Conservation (phyloP, 2,329 filamentous ascomycete species). For the Davidsoniella neocaledoniae region DNA sequence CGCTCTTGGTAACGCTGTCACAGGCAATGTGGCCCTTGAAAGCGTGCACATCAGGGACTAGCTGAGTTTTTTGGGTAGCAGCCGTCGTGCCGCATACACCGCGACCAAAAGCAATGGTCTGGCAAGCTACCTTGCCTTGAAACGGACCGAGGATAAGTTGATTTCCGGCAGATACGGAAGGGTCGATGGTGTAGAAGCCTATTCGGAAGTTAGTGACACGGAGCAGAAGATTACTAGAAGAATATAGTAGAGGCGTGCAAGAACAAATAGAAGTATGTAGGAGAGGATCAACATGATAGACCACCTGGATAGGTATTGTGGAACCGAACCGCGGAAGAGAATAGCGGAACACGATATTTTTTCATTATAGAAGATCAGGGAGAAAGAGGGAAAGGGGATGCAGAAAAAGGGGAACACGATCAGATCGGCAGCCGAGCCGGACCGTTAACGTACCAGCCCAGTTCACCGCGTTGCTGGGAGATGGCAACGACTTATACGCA, state of each 20-base stretch:
- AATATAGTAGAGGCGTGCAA: too few relatives aligned
- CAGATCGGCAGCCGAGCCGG: too few relatives aligned
- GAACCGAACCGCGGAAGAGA: too few relatives aligned
- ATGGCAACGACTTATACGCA: conserved; percentile 54
- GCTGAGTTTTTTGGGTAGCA: conserved; percentile 39
- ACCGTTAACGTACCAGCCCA: conserved; percentile 43
- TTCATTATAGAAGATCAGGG: not conserved
- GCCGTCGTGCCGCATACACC: conserved; percentile 66
- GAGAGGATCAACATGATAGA: too few relatives aligned
- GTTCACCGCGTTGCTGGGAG: conserved; percentile 51
- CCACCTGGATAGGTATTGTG: too few relatives aligned
- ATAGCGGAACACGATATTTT: too few relatives aligned
- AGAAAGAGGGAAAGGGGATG: not conserved
- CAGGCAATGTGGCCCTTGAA: conserved; percentile 75
- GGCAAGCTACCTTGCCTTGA: conserved; percentile 65
- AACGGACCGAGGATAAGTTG: conserved; percentile 65
- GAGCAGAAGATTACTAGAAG: not conserved
- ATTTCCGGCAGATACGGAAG: conserved; percentile 16
- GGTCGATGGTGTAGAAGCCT: conserved; percentile 60
- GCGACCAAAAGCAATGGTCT: conserved; percentile 54
- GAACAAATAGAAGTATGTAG: too few relatives aligned
- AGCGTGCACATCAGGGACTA: conserved; percentile 51
- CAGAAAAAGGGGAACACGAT: not conserved
- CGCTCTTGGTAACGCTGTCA: conserved; percentile 57
- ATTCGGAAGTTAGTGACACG: conserved; percentile 1